These are phyloP conservation scores for Lipomyces chichibuensis DNA, from an alignment of 805 yeast species.

Conservation along the genomic window DNA sequence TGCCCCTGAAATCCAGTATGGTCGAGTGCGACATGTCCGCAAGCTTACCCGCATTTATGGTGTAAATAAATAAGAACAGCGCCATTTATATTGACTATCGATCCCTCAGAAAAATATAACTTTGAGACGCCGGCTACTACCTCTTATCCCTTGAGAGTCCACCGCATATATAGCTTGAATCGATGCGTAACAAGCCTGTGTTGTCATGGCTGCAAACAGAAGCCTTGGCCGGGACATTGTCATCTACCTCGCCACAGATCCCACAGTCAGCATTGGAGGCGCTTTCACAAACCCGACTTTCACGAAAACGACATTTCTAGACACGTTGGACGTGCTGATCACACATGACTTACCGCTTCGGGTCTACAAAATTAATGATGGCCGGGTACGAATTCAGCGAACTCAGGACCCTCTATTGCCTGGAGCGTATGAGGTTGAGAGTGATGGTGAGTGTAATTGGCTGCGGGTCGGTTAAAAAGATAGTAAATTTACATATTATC, in stretches of 20 bases:
- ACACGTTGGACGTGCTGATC: constrained; percentile 3
- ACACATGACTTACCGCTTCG: constrained; percentile 5
- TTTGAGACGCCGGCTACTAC: no score
- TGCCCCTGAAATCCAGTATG: constrained; percentile 8
- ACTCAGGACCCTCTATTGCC: constrained; percentile 5
- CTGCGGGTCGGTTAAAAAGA: not conserved
- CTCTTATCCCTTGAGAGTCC: no score
- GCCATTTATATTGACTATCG: no score
- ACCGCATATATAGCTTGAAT: no score
- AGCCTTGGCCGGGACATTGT: constrained; percentile 3
- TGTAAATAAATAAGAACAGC: no score
- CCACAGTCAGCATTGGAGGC: constrained; percentile 3
- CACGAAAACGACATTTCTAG: constrained; percentile 5
- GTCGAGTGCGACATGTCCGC: constrained; percentile 4
- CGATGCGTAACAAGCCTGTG: not conserved
- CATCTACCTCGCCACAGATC: constrained; percentile 1
- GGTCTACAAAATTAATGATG: not conserved
- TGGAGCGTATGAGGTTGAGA: constrained; percentile 4
- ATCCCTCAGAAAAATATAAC: no score
- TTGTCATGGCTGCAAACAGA: not conserved
- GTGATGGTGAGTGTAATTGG: constrained; percentile 2
- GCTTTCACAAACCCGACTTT: constrained; percentile 2
- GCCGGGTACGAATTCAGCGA: constrained; percentile 5
- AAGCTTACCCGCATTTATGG: not conserved
- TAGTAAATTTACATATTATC: constrained; percentile 1